Evolutionary conservation across 805 yeast species (phyloP), one percentile per base, ranked within the genome.

Genomic region (Jamesozyma gamospora): DNA sequence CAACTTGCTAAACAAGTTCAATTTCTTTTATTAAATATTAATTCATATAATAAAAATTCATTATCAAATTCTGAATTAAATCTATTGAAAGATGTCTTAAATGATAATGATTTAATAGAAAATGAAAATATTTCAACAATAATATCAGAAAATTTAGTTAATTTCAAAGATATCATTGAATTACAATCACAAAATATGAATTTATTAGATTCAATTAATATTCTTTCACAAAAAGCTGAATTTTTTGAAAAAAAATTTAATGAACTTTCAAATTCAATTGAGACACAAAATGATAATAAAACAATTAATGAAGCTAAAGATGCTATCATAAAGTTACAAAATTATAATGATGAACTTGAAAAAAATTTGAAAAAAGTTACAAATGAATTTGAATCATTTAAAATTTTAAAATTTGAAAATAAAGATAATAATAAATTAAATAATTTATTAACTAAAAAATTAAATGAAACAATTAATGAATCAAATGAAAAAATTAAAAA

Each of bases 1-100:
- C 96, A 88, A 54, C 64, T 88, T 32, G 81, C 90, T 5, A 74
- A 77, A 31, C 97, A 90, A 56, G 70, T 90, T 15, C 83, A 83
- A 49, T 72, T 70, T 37, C 67, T 87, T 26, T 65, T 88, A 28
- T 72, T 82, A 11, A 85, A 82, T 53, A 67, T 82, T 1, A 68
- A 75, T 24, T 64, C 80, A 2, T 67, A 75, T 34, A 72, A 70
- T 10, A 70, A 69, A 39, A 64, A 72, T 16, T 83, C 88, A 5
- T 62, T 88, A 32, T 71, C 81, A 5, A 58, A 67, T 0, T 72
- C 71, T 14, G 96, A 88, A 50, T 71, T 71, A 47, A 66, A 64
- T 14, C 77, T 77, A 14, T 67, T 85, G 21, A 74, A 72, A 14
- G 69, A 69, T 35, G 64, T 84, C 30, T 41, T 41, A 4, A 28